These are phyloP conservation scores for Globisporangium spiculum DNA, from an alignment of 352 stramenopile genomes.

Conservation along the genomic window DNA sequence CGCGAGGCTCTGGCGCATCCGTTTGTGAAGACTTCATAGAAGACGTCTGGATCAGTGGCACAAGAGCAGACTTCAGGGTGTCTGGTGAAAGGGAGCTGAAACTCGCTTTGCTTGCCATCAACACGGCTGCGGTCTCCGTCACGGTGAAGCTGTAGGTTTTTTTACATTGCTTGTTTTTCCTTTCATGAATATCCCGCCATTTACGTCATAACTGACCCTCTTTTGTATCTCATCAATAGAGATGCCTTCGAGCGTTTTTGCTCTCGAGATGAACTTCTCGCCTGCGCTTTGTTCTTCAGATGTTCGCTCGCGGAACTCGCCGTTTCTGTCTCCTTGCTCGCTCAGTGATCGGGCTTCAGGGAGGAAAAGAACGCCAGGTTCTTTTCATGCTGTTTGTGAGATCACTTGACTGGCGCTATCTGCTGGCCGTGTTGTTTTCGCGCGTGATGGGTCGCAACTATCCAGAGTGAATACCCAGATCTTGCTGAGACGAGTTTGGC, in stretches of 20 bases:
- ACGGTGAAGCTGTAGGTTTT: slow-evolving; percentile 17
- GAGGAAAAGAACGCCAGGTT: neutral
- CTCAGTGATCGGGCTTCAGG: neutral
- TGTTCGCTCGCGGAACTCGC: neutral
- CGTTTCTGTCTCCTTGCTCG: neutral
- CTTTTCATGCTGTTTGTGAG: neutral
- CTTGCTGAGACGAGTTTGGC: neutral
- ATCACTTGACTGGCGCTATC: neutral
- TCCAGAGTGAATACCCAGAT: neutral
- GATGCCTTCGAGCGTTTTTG: slow-evolving; percentile 3
- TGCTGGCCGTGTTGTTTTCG: neutral
- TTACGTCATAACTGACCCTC: slow-evolving; percentile 15
- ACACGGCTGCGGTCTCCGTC: neutral
- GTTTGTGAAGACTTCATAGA: slow-evolving; percentile 51
- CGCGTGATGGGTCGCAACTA: neutral
- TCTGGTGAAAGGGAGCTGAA: neutral
- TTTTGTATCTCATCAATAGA: slow-evolving; percentile 6
- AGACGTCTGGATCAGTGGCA: neutral
- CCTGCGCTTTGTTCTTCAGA: neutral
- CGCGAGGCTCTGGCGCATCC: slow-evolving; percentile 76
- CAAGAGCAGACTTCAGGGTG: neutral
- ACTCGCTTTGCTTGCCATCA: neutral
- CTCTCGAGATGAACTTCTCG: neutral
- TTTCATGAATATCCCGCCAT: slow-evolving; percentile 5
- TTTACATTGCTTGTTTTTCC: slow-evolving; percentile 8